phyloP scores from a whole-genome alignment of 805 yeast species.

The Candida quercuum region DNA sequence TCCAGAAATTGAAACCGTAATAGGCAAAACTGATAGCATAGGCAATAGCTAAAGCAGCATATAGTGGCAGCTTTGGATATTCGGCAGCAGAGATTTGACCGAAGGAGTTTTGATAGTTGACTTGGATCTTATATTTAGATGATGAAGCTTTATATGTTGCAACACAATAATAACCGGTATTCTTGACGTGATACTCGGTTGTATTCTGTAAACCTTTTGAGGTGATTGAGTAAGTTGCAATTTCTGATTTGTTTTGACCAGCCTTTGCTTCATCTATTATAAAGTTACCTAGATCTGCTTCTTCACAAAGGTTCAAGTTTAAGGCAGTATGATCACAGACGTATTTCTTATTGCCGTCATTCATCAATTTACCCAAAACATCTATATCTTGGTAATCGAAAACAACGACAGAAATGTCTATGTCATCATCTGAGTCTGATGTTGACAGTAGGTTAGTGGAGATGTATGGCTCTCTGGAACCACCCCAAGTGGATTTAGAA shows the following conservation, averaged over 20 bases:
- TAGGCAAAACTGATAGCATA: conserved; percentile 79
- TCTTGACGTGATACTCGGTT: conserved; percentile 55
- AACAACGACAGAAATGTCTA: conserved; percentile 59
- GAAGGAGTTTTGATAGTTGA: conserved; percentile 85
- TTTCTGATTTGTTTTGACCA: conserved; percentile 43
- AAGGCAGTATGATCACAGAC: conserved; percentile 74
- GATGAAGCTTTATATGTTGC: conserved; percentile 48
- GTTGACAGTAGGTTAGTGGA: conserved; percentile 38
- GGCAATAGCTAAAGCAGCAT: conserved; percentile 77
- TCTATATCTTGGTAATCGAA: conserved; percentile 81
- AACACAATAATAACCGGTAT: conserved; percentile 91
- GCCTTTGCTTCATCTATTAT: conserved; percentile 41
- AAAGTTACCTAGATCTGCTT: conserved; percentile 53
- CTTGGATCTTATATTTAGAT: conserved; percentile 51
- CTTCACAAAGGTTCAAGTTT: conserved; percentile 47
- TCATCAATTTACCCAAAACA: conserved; percentile 51
- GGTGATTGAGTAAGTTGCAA: conserved; percentile 51
- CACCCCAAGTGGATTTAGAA: conserved; percentile 83
- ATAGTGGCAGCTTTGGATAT: conserved; percentile 84
- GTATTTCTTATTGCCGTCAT: conserved; percentile 46
- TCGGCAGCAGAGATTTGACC: conserved; percentile 88
- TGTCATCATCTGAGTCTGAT: conserved; percentile 26
- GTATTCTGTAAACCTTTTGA: conserved; percentile 56
- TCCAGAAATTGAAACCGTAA: conserved; percentile 80
- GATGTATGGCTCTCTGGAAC: conserved; percentile 59